These are phyloP conservation scores for Mimosa bimucronata DNA, from an alignment of 306 rosid genomes.

Conservation along the genomic window DNA sequence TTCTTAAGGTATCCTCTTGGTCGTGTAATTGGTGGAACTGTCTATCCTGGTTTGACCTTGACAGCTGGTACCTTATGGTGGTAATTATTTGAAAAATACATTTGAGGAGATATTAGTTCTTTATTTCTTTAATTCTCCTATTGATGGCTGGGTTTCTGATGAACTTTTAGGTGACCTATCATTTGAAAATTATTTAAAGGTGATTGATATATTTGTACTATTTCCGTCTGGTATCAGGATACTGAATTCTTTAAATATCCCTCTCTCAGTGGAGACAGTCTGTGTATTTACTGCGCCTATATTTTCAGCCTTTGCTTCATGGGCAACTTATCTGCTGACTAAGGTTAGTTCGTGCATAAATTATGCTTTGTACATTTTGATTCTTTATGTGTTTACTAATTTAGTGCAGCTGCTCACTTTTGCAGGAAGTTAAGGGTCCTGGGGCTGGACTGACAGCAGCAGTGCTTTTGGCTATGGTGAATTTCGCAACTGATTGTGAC, in stretches of 20 bases:
- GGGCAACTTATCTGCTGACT: constrained; percentile 91
- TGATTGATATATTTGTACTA: constrained; percentile 30
- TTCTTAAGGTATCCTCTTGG: constrained; percentile 97
- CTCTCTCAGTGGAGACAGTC: constrained; percentile 95
- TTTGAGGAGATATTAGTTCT: constrained; percentile 29
- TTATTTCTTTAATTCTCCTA: constrained; percentile 25
- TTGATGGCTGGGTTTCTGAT: constrained; percentile 21
- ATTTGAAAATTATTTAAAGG: constrained; percentile 15
- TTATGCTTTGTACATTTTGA: constrained; percentile 7
- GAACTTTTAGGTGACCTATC: constrained; percentile 24
- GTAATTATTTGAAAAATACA: constrained; percentile 53
- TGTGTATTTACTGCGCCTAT: constrained; percentile 98
- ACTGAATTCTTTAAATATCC: constrained; percentile 85
- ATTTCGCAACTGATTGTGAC: constrained; percentile 37
- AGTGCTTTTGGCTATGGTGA: constrained; percentile 90
- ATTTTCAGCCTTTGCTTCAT: constrained; percentile 96
- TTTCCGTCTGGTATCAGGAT: constrained; percentile 59
- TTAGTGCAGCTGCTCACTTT: constrained; percentile 34
- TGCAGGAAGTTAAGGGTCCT: constrained; percentile 90
- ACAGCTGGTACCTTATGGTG: constrained; percentile 94
- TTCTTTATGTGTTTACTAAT: constrained; percentile 35
- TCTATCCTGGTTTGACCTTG: constrained; percentile 95
- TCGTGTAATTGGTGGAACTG: constrained; percentile 98
- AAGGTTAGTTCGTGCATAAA: constrained; percentile 59
- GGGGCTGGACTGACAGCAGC: constrained; percentile 99